A percentile compares a stretch with the other conserved stretches of the same genome.
phyloP scores from a whole-genome alignment of 2,329 filamentous ascomycete genomes.

The Endothia cerciana region DNA sequence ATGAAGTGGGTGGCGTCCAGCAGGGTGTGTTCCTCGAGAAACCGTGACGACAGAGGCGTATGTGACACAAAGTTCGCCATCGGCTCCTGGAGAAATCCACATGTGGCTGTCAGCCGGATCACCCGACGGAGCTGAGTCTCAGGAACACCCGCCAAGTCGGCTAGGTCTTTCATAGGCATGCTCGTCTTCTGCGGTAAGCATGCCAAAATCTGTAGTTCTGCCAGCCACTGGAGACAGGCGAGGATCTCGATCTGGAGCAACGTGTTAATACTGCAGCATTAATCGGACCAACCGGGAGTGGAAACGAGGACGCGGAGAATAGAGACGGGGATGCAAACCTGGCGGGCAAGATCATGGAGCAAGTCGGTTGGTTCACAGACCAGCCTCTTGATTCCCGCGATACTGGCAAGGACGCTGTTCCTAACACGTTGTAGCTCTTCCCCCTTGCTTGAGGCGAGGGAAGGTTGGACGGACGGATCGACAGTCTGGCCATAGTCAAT shows the following conservation, averaged over 20 bases:
- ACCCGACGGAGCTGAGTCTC: conserved; percentile 42
- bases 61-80: conserved; percentile 41
- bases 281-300: neutral
- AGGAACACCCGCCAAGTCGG: conserved; percentile 45
- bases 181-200: conserved; percentile 46
- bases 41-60: conserved; percentile 43
- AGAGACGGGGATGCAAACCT: conserved; percentile 2
- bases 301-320: neutral
- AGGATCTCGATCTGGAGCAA: conserved; percentile 26
- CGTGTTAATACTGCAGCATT: neutral
- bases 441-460: neutral
- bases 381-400: conserved; percentile 1
- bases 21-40: conserved; percentile 39
- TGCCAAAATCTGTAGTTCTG: conserved; percentile 48
- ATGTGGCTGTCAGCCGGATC: conserved; percentile 37
- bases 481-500: neutral
- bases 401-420: conserved; percentile 7
- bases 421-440: neutral
- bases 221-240: conserved; percentile 47
- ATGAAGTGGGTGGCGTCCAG: conserved; percentile 47
- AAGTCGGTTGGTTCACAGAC: neutral
- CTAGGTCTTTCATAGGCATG: conserved; percentile 44
- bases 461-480: neutral
- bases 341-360: conserved; percentile 9
- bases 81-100: conserved; percentile 43